Base-by-base conservation (phyloP, 345 rosid species). In the Euphorbia peplus region DNA sequence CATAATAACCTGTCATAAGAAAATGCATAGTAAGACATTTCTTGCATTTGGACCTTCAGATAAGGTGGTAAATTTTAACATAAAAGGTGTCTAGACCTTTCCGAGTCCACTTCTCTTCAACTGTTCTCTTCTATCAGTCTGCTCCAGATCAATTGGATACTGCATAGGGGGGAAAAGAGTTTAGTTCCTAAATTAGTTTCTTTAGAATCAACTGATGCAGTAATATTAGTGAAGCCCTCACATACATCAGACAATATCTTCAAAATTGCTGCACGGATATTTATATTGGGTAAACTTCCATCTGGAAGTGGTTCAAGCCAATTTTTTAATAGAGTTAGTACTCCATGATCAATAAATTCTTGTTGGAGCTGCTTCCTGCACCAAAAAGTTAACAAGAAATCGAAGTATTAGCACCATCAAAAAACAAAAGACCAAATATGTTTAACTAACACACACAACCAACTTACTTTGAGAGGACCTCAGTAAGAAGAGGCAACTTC, bases 221-320 rank as follows among this genome's bases (percentile, higher is more conserved):
- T 13, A 73, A 25, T 37, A 52, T 22, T 4, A 19, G 28, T 12
- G 28, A 63, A 71, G 71, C 26, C 54, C 39, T 28, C 18, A 14
- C 64, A 52, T 89, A 95, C 99, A 80, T 91, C 98, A 65, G 87
- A 77, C 77, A 95, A 77, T 73, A 91, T 86, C 79, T 53, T 76
- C 81, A 95, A 76, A 75, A 95, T 81, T 65, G 97, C 96, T 25
- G 93, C 95, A 41, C 98, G 96, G 65, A 95, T 95, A 71, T 95
- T 95, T 75, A 88, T 90, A 76, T 87, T 91, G 10, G 99, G 99
- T 71, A 95, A 85, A 72, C 99, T 95, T 74, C 96, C 95, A 83
- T 95, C 98, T 47, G 99, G 99, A 78, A 91, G 98, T 32, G 98
- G 99, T 75, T 95, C 99, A 52, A 95, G 97, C 99, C 99, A 91